Evolutionary conservation across 1,284 basidiomycete species (phyloP), one percentile per base, ranked within the genome.

Genomic region (Caloboletus firmus): DNA sequence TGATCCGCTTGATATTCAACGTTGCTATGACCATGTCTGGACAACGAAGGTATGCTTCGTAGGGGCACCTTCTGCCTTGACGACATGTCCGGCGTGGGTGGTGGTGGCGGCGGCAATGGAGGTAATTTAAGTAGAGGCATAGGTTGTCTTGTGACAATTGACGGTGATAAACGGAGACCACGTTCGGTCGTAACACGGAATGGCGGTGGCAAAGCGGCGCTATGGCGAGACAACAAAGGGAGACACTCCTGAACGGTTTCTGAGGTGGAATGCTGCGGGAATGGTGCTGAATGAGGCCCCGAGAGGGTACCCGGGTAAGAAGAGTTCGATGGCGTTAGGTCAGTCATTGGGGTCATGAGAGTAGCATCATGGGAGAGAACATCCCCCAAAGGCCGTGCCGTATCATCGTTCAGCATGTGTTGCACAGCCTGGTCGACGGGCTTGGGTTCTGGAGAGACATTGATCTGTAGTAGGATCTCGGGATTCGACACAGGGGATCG

Each of bases 21-120:
- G 18, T 71, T 66, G 53, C 64, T 67, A 20, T 59, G 65, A 17
- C 80, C 80, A 47, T 76, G 72, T 70, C 75, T 74, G 24, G 76
- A 76, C 48, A 84, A 61, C 24, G 76, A 78, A 20, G 82, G 81
- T 64, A 83, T 74, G 55, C 73, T 79, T 35, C 75, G 71, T 46
- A 83, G 57, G 5, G 74, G 68, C 24, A 62, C 61, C 11, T 53
- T 61, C 31, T 50, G 51, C 40, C 56, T 66, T 37, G 63, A 61
- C 3, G 57, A 49, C 40, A 64, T 15, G n/a, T 54, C 53, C 45
- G 56, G 46, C 57, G 47, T 52, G 61, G 55, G 60, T 45, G 46
- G 57, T 51, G 49, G 56, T 26, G 48, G 56, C 22, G 58, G 68
- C 41, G 57, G 68, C 35, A 64, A 51, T 41, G 51, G 37, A 35